A percentile compares a stretch with the other conserved stretches of the same genome.
Evolutionary conservation across 2,329 filamentous ascomycete genomes (phyloP).

Genomic region (Fusarium praegraminearum): DNA sequence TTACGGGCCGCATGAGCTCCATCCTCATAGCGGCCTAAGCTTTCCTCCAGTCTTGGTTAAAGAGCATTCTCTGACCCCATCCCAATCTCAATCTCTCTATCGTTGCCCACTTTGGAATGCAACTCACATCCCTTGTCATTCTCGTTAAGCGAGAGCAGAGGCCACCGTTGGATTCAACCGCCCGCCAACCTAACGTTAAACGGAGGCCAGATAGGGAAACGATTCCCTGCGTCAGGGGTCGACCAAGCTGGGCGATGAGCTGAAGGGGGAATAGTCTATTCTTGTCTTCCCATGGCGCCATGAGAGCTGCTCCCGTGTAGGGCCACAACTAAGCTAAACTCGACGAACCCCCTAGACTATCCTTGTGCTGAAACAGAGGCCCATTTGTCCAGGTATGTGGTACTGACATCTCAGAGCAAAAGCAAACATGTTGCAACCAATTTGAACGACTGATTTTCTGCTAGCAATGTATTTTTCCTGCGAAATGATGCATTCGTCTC

Average conservation of each 20-base stretch:
- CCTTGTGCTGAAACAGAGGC: slow-evolving; percentile 48
- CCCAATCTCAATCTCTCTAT: slow-evolving; percentile 23
- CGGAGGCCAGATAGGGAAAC: slow-evolving; percentile 19
- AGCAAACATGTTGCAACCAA: slow-evolving; percentile 27
- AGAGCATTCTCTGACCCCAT: slow-evolving; percentile 14
- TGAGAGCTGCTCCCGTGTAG: slow-evolving; percentile 13
- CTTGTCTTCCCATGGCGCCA: slow-evolving; percentile 2
- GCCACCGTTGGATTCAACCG: slow-evolving; percentile 42
- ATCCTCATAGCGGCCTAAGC: slow-evolving; percentile 28
- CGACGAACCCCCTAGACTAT: slow-evolving; percentile 19
- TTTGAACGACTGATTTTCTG: slow-evolving; percentile 7
- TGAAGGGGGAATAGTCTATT: slow-evolving; percentile 39
- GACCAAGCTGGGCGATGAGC: slow-evolving; percentile 34
- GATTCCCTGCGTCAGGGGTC: slow-evolving; percentile 34
- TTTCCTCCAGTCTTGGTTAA: slow-evolving; percentile 25
- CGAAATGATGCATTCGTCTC: slow-evolving; percentile 13
- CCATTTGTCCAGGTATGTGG: slow-evolving; percentile 25
- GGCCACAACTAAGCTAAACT: slow-evolving; percentile 1
- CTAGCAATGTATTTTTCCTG: background rate
- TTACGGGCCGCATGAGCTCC: slow-evolving; percentile 26
- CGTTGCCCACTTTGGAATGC: slow-evolving; percentile 25
- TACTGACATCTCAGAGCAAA: slow-evolving; percentile 29
- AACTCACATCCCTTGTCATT: slow-evolving; percentile 38
- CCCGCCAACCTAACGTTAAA: slow-evolving; percentile 32
- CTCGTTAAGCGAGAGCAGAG: slow-evolving; percentile 37